Evolutionary conservation across 2,329 filamentous ascomycete species (phyloP), one percentile per base, ranked within the genome.

Genomic region (Ceratocystis huliohia): DNA sequence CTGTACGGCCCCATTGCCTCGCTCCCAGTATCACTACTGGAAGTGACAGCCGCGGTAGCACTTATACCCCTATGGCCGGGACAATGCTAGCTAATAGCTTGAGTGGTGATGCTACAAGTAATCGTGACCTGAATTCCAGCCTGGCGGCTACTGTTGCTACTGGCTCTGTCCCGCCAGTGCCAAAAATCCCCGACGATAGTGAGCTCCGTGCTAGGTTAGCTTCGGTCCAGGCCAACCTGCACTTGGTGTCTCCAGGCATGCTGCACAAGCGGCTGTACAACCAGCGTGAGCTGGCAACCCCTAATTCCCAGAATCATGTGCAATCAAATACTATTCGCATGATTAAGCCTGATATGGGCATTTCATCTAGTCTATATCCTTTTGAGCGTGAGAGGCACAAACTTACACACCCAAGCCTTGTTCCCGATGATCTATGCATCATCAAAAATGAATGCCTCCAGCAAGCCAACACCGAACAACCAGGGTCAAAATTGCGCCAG

Each of bases 341-440:
- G 41, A 64, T 67, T 20, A 48, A 64, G 41, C 48, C 37, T 4
- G 28, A 61, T 10, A 44, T 66, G 46, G 57, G 37, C 22, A 25
- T 63, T 46, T 13, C 53, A 50, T n/a, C 45, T 22, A 28, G 56
- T 20, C 41, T 22, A n/a, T 30, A 61, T 48, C 61, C 22, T 15
- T 30, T 59, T 15, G 15, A 20, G 15, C 25, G 45, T 3, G 56
- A 56, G 50, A 53, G 64, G 1, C 22, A 48, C 53, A 61, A 61
- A 10, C 56, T 67, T n/a, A 67, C 63, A 3, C 61, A 65, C 25
- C 63, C 63, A 5, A 63, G 63, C 13, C 46, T 67, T 17, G 66
- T 57, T 5, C 63, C 66, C 2, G 66, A 63, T 28, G 66, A 67
- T 2, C 57, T 67, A 15, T 28, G 53, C n/a, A 63, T 67, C n/a